phyloP scores from a whole-genome alignment of 2,329 filamentous ascomycete species.

The Davidsoniella australis region DNA sequence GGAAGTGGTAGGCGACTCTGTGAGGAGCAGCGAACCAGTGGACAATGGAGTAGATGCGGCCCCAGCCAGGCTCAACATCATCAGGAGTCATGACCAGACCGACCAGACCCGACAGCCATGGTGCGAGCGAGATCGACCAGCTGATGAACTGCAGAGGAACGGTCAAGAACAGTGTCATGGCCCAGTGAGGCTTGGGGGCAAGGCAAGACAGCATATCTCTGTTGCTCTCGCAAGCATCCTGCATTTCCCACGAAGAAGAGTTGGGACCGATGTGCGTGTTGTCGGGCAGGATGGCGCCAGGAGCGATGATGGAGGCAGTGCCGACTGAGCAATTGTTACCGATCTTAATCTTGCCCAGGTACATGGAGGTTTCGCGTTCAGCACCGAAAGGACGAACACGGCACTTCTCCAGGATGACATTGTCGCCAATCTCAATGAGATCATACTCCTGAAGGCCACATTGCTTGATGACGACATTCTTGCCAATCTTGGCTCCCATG shows the following conservation, averaged over 20 bases:
- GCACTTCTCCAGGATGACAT: slow-evolving; percentile 29
- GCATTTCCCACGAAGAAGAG: slow-evolving; percentile 38
- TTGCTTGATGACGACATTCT: slow-evolving; percentile 29
- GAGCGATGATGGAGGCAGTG: slow-evolving; percentile 30
- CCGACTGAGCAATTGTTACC: slow-evolving; percentile 31
- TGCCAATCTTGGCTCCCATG: slow-evolving; percentile 36
- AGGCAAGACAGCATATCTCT: slow-evolving; percentile 25
- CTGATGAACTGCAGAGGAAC: slow-evolving; percentile 21
- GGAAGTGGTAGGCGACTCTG: slow-evolving; percentile 32
- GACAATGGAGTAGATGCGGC: slow-evolving; percentile 24
- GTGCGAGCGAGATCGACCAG: slow-evolving; percentile 26
- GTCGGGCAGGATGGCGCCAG: slow-evolving; percentile 30
- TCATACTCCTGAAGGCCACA: slow-evolving; percentile 37
- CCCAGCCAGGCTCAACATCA: slow-evolving; percentile 17
- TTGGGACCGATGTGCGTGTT: slow-evolving; percentile 37
- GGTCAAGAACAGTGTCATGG: slow-evolving; percentile 25
- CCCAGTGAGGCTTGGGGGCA: slow-evolving; percentile 28
- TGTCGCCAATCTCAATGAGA: slow-evolving; percentile 35
- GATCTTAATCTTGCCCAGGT: slow-evolving; percentile 32
- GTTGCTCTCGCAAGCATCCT: slow-evolving; percentile 29
- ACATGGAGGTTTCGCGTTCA: slow-evolving; percentile 41
- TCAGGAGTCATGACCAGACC: slow-evolving; percentile 28
- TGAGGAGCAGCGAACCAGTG: slow-evolving; percentile 31
- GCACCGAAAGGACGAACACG: slow-evolving; percentile 35
- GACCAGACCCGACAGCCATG: slow-evolving; percentile 27